Base-by-base conservation (phyloP, 805 yeast species). In the Cyberlindnera maritima region DNA sequence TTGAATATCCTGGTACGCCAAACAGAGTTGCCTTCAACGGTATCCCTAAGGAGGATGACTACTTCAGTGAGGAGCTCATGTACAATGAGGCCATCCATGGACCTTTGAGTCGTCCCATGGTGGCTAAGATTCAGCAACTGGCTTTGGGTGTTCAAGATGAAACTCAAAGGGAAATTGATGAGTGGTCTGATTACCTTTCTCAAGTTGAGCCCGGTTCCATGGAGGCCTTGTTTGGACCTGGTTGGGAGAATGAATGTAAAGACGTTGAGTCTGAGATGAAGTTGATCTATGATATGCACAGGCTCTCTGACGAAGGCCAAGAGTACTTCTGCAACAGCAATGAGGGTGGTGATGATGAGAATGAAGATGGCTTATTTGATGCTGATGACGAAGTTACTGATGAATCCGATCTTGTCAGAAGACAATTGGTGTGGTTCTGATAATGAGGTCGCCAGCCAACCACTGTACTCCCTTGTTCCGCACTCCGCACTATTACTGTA, bases 1-100 rank as follows among this genome's bases (percentile, higher is more conserved):
- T 67, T 39, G 61, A 70, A 8, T 74, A 79, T 1, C 72, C 76
- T 50, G 72, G 76, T 2, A 81, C 86, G 1, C 90, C 90, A 0
- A 86, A 86, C 58, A 62, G 73, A 46, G 69, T 86, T 31, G 79
- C 61, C 0, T 70, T 64, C 52, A 70, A 68, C 40, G 73, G 74
- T 2, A 52, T 68, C 1, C 36, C 53, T 2, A 60, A 62, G 37
- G 50, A 52, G 1, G 72, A 70, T 41, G 70, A 66, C 39, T 53
- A 58, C 32, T 52, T 35, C 31, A 39, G 46, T 18, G 23, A 21
- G 19, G 46, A 41, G n/a, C 3, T 42, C 6, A 39, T 46, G 44
- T 49, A 46, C 39, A 41, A 47, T n/a, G 47, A 47, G 28, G 18
- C 9, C 2, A 17, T 31, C 14, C 52, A 46, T 25, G 44, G 44